A percentile compares a stretch with the other conserved stretches of the same genome.
Conservation (phyloP, 352 stramenopile genomes). For the Globisporangium canariense region DNA sequence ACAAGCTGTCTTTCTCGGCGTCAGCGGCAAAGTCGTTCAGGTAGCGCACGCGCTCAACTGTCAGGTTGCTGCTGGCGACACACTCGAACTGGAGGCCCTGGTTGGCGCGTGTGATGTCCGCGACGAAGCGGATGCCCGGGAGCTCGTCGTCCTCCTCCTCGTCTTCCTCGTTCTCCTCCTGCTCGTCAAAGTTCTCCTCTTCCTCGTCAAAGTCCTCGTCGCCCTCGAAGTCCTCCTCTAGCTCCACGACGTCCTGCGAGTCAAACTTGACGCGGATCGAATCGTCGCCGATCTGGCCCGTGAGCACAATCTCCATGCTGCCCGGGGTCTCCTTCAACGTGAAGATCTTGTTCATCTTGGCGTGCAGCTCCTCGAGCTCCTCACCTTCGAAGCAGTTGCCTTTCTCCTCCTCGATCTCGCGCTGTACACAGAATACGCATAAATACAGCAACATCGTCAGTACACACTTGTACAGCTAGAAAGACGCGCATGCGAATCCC, state of each 20-base stretch:
- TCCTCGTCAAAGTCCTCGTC: constrained; percentile 47
- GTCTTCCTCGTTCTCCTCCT: constrained; percentile 38
- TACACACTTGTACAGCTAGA: background rate
- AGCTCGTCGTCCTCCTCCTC: constrained; percentile 68
- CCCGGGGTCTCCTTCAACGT: constrained; percentile 50
- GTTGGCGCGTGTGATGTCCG: constrained; percentile 69
- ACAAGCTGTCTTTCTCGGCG: constrained; percentile 57
- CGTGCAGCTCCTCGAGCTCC: constrained; percentile 65
- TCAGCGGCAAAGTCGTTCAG: constrained; percentile 51
- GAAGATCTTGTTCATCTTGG: constrained; percentile 68
- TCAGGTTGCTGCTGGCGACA: constrained; percentile 77
- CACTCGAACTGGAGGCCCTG: constrained; percentile 79
- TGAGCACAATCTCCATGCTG: constrained; percentile 67
- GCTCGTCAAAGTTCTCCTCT: constrained; percentile 26
- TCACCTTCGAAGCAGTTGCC: constrained; percentile 78
- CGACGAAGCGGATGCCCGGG: constrained; percentile 74
- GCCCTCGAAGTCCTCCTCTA: constrained; percentile 62
- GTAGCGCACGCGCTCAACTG: constrained; percentile 74
- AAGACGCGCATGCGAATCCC: background rate
- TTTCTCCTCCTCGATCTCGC: constrained; percentile 80
- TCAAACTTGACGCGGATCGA: constrained; percentile 79
- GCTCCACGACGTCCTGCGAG: constrained; percentile 65
- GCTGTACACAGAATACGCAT: constrained; percentile 23
- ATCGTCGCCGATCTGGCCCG: constrained; percentile 48
- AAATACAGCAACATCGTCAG: background rate